phyloP scores from a whole-genome alignment of 2,329 filamentous ascomycete species.

The Lachnum nothofagi region DNA sequence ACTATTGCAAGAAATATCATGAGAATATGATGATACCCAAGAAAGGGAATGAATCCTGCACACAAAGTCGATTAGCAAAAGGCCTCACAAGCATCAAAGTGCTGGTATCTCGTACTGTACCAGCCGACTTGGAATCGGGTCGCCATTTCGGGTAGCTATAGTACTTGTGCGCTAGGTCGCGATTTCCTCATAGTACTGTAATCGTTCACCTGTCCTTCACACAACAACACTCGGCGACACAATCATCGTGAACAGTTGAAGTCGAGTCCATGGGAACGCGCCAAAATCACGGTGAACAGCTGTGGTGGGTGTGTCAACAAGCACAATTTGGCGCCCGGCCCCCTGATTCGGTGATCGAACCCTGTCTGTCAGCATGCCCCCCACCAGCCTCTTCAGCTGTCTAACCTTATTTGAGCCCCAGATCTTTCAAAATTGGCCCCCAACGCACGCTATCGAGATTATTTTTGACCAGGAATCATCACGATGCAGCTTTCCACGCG shows the following conservation, averaged over 20 bases:
- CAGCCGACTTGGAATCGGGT: not conserved
- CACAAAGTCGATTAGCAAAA: not conserved
- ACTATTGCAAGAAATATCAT: constrained; percentile 4
- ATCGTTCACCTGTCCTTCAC: too few relatives aligned
- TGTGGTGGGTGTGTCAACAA: not conserved
- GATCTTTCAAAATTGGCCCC: not conserved
- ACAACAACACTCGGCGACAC: too few relatives aligned
- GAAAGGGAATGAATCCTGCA: constrained; percentile 3
- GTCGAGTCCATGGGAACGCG: not conserved
- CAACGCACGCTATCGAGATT: too few relatives aligned
- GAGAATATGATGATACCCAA: constrained; percentile 11
- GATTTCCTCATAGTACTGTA: too few relatives aligned
- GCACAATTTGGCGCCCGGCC: not conserved
- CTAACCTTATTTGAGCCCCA: not conserved
- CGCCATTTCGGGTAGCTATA: not conserved
- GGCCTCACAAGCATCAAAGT: not conserved
- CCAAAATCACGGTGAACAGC: not conserved
- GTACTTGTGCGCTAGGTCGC: too few relatives aligned
- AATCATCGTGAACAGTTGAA: too few relatives aligned
- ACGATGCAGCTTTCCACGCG: too few relatives aligned
- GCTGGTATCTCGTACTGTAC: not conserved
- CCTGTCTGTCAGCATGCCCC: not conserved
- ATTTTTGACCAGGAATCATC: too few relatives aligned
- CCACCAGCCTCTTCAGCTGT: not conserved
- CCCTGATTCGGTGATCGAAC: not conserved